Base-by-base conservation (phyloP, 1,139 yeast species). In the Hemisphaericaspora lyxosophila region DNA sequence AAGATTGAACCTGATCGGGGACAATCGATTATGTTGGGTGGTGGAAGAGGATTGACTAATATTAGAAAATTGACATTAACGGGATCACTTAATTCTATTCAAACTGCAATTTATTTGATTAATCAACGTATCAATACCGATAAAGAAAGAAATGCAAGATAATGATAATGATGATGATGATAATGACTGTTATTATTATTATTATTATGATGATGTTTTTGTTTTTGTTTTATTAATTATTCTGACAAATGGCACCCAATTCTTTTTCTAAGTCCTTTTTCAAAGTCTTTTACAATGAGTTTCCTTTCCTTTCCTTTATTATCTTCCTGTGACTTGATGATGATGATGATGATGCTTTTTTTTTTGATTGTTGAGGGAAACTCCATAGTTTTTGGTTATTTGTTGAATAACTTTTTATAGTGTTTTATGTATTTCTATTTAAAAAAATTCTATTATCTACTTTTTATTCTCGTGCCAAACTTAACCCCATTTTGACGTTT, bases 31-130 rank as follows among this genome's bases (percentile, higher is more conserved):
- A 62, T 70, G 70, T 57, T 70, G 39, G 75, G 75, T 16, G 88
- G 83, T 34, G 83, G 82, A 25, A 73, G 72, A 33, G 81, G 79
- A 3, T 64, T 74, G 36, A 68, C 63, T 46, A 76, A 60, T 26
- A 85, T 85, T 50, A 69, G 95, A 47, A 77, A 76, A 49, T 69
- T 88, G 44, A 80, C 87, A 1, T 70, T 89, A 41, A 78, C 82
- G 17, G 96, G 96, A 4, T 66, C 83, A 0, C 66, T 82, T 12
- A 78, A 73, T 48, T 79, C 87, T 14, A 84, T 85, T 42, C 86
- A 85, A 55, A 79, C 81, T 49, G 96, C 96, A 1, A 77, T 86
- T 29, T 79, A 76, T 57, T 65, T 88, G 61, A 85, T 89, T 34
- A 84, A 86, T 59, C 85, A 85, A 54, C 76, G 85, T 52, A 81